These are phyloP conservation scores for Xylariales sp. DNA, from an alignment of 2,329 filamentous ascomycete genomes.

Conservation along the genomic window DNA sequence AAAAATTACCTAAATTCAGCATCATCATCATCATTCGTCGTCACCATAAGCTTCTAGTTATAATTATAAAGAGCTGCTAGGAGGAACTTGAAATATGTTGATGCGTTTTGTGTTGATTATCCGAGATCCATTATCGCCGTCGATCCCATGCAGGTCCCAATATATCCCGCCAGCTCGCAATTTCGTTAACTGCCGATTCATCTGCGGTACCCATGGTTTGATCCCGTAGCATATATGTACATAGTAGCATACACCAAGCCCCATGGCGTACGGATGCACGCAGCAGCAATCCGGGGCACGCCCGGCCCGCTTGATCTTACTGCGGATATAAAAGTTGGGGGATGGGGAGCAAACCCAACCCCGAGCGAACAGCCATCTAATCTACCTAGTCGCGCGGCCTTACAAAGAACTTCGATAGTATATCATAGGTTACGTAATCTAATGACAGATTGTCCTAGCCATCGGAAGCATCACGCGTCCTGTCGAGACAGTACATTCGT, in stretches of 20 bases:
- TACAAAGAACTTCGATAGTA: not conserved
- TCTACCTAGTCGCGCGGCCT: not conserved
- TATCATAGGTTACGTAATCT: not conserved
- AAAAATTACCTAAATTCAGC: too few relatives aligned
- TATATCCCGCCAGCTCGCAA: constrained; percentile 16
- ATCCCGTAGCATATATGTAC: not conserved
- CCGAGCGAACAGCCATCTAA: not conserved
- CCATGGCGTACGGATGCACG: not conserved
- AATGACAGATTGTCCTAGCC: not conserved
- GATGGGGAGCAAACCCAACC: not conserved
- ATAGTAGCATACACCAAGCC: not conserved
- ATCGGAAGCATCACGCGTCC: not conserved
- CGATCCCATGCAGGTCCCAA: constrained; percentile 25
- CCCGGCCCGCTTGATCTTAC: not conserved
- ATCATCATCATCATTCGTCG: too few relatives aligned
- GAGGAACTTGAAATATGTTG: not conserved
- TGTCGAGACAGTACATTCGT: not conserved
- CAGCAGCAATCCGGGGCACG: not conserved
- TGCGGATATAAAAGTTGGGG: not conserved
- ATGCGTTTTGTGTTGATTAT: constrained; percentile 10
- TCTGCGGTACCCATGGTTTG: not conserved
- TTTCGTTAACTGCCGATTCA: constrained; percentile 8
- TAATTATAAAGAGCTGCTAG: too few relatives aligned
- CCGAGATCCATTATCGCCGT: constrained; percentile 9
- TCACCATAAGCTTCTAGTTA: too few relatives aligned